Base-by-base conservation (phyloP, 352 stramenopile species). In the Phytophthora ramorum region DNA sequence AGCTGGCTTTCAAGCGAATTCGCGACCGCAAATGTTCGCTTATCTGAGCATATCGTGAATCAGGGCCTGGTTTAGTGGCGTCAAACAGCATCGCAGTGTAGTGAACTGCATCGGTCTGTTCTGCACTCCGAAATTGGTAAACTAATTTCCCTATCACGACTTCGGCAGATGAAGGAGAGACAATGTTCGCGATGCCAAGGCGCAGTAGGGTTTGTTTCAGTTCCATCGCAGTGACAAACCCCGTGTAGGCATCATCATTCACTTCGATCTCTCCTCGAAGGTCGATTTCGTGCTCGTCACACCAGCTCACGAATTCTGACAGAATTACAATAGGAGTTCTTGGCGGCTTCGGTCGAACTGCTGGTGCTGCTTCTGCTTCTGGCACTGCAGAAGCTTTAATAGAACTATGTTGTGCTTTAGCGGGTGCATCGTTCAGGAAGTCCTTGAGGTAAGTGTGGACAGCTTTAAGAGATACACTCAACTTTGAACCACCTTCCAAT, bases 141-240 rank as follows among this genome's bases (percentile, higher is more conserved):
- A 91, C 76, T 4, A 92, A 54, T 8, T 84, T 58, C 9, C 82
- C 84, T 37, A 92, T 76, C 4, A 78, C 47, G 7, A 56, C 32
- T 35, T 92, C 82, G 17, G 71, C 49, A 5, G 57, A 58, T 43
- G 34, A 35, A 28, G 73, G 32, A 12, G 30, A 38, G 16, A 51
- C 19, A 26, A 75, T 58, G 44, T 75, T 57, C 32, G 54, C 57
- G 44, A 89, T 61, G 3, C 73, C 66, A 1, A 84, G 57, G 4
- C 79, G 66, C 10, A 89, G 26, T 3, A 93, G 32, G 10, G 72
- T 70, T 12, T 78, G 61, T 60, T 92, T 92, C 41, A 93, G 73
- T 19, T 89, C 63, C 28, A 85, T 64, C 40, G 76, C 79, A 10
- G 64, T 58, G 16, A 91, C 55, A 20, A 44, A 57, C 0, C 85